A percentile compares a stretch with the other conserved stretches of the same genome.
Conservation (phyloP, 495 filamentous ascomycete species). For the Trichodelitschia bisporula region DNA sequence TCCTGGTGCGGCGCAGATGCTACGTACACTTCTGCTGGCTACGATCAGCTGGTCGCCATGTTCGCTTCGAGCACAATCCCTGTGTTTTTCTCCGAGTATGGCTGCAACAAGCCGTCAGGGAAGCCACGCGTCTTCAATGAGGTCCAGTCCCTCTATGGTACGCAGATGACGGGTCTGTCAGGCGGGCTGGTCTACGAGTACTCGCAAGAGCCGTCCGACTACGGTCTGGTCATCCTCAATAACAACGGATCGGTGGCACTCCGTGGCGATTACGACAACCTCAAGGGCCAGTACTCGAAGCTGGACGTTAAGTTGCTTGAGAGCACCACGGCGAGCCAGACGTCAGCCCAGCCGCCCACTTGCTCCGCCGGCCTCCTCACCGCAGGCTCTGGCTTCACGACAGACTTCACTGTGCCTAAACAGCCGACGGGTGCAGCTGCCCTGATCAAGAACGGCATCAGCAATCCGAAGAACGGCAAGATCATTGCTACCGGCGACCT, state of each 20-base stretch:
- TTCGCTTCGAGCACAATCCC: constrained; percentile 55
- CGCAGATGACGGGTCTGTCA: constrained; percentile 59
- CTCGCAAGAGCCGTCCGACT: constrained; percentile 46
- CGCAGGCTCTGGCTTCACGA: constrained; percentile 30
- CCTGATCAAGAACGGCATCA: constrained; percentile 32
- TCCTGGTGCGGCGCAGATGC: constrained; percentile 66
- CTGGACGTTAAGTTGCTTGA: constrained; percentile 42
- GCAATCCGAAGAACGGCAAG: constrained; percentile 27
- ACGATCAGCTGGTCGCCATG: constrained; percentile 41
- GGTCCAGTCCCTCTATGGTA: constrained; percentile 53
- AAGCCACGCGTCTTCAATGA: constrained; percentile 64
- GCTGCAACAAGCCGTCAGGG: constrained; percentile 73
- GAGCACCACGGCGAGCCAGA: constrained; percentile 27
- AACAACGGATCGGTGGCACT: constrained; percentile 37
- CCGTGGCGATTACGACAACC: constrained; percentile 46
- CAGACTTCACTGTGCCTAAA: constrained; percentile 48
- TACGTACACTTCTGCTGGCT: constrained; percentile 41
- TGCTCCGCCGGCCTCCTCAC: constrained; percentile 42
- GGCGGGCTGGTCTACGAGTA: constrained; percentile 83
- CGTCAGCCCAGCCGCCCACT: constrained; percentile 23
- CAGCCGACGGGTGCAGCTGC: constrained; percentile 24
- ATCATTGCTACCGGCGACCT: constrained; percentile 29
- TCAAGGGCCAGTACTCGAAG: constrained; percentile 47
- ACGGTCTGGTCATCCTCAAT: constrained; percentile 50
- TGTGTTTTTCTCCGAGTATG: constrained; percentile 91